Conservation (phyloP, 2,329 filamentous ascomycete genomes). For the Cercospora sp. region DNA sequence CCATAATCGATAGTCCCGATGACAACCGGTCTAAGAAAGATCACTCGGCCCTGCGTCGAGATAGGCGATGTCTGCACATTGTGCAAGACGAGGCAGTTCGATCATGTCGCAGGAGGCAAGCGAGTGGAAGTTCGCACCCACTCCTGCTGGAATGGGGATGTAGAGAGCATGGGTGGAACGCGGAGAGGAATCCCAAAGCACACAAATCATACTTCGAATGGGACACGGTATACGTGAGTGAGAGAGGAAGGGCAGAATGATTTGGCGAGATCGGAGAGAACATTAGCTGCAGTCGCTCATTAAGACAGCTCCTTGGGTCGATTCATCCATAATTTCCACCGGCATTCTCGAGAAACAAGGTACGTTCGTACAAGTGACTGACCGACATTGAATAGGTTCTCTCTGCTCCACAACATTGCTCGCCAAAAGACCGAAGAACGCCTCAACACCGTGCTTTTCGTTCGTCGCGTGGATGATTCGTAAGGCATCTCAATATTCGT, state of each 20-base stretch:
- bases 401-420: background rate
- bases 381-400: background rate
- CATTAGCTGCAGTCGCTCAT: constrained; percentile 33
- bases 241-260: background rate
- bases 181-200: background rate
- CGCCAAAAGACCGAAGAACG: background rate
- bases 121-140: background rate
- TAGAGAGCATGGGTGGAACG: background rate
- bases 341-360: background rate
- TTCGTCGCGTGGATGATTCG: background rate
- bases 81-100: background rate
- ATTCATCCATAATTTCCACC: background rate
- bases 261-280: background rate
- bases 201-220: background rate
- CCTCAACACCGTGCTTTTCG: background rate
- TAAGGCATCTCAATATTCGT: background rate
- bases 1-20: background rate
- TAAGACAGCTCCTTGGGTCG: constrained; percentile 8
- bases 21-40: no score
- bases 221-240: background rate
- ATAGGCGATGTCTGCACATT: background rate
- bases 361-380: background rate
- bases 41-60: background rate
- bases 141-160: background rate
- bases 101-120: background rate